Evolutionary conservation across 2,329 filamentous ascomycete species (phyloP), one percentile per base, ranked within the genome.

Genomic region (Colletotrichum chlorophyti): DNA sequence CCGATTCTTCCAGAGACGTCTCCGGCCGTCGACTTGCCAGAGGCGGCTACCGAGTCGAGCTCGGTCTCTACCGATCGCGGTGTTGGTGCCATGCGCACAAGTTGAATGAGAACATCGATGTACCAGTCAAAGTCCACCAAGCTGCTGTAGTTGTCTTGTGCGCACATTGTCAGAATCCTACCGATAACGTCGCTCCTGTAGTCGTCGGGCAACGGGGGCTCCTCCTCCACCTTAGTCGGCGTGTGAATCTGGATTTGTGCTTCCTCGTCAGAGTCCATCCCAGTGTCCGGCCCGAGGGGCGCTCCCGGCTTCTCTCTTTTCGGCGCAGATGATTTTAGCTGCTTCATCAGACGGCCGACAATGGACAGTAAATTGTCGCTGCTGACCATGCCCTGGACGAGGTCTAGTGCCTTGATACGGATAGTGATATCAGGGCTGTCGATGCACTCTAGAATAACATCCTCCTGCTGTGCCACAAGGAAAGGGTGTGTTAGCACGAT

Each of bases 101-200:
- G 83, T 69, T 97, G 92, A 5, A 91, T 89, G 26, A 99, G 78
- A 24, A 97, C 86, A 64, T 95, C 91, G 64, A 98, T 90, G 72
- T 98, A 98, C 95, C 95, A 99, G 65, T 97, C 94, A 71, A 99
- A 99, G 70, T 99, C 94, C 49, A 83, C 78, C 43, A 99, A 81
- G 68, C 93, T 91, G 34, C 84, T 83, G 71, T 98, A 99, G 61
- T 93, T 97, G 64, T 93, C 90, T 63, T 88, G 87, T 8, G 92
- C 91, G 72, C 94, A 98, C 86, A 99, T 96, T 60, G 88, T 86
- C 10, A 98, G 72, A 60, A 98, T 92, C 58, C 91, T 85, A 54
- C 84, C 83, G 49, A 98, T 91, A 17, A 97, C 91, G 66, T 91
- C 91, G 32, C 88, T 79, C 48, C 88, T 88, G 72, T 98, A 99